Conservation (phyloP, 768 basidiomycete species). For the Naganishia friedmannii region DNA sequence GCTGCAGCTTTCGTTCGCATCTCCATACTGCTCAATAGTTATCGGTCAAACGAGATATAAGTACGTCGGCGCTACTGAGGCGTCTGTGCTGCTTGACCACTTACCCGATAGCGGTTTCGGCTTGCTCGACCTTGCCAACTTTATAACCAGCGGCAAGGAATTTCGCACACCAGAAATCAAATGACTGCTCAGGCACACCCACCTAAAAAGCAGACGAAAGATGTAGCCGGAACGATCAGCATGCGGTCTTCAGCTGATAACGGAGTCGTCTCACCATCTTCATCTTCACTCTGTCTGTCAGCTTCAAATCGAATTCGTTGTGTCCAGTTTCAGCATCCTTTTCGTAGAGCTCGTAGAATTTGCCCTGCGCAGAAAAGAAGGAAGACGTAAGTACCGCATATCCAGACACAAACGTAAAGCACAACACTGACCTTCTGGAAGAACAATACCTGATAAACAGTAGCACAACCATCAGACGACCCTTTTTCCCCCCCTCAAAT, state of each 20-base stretch:
- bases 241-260: neutral
- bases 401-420: too few species aligned
- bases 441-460: constrained; percentile 63
- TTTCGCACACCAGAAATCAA: constrained; percentile 64
- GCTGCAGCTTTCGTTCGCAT: constrained; percentile 63
- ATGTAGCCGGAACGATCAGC: neutral
- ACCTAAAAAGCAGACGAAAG: constrained; percentile 57
- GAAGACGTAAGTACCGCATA: neutral
- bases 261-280: constrained; percentile 68
- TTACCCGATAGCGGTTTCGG: constrained; percentile 85
- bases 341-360: constrained; percentile 69
- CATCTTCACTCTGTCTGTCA: constrained; percentile 85
- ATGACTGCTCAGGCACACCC: constrained; percentile 89
- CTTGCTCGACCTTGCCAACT: constrained; percentile 90
- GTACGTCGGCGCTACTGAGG: neutral
- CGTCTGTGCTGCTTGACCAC: constrained; percentile 18
- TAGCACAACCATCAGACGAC: constrained; percentile 51
- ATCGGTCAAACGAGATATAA: too few species aligned
- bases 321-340: constrained; percentile 89
- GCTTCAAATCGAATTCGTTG: constrained; percentile 87
- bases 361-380: constrained; percentile 56
- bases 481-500: constrained; percentile 13
- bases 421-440: constrained; percentile 72
- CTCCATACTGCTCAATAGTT: constrained; percentile 60
- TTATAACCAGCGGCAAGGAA: constrained; percentile 52